A percentile compares a stretch with the other conserved stretches of the same genome.
Evolutionary conservation across 148 eudicot genomes (phyloP).

Genomic region (Selenicereus undatus): DNA sequence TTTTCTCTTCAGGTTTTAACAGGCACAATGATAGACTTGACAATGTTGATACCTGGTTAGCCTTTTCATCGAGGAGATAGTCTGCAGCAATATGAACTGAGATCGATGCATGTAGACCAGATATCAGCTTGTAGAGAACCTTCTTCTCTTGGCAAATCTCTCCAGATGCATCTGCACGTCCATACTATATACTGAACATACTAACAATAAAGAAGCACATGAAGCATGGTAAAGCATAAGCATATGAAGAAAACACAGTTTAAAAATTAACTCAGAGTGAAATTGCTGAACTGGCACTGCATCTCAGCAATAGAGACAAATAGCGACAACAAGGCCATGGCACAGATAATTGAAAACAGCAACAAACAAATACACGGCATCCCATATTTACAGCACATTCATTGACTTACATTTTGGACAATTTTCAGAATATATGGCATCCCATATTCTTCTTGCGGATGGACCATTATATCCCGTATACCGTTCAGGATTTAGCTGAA

Average conservation of each 20-base stretch:
- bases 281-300: neutral
- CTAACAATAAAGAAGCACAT: neutral
- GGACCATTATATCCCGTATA: constrained; percentile 89
- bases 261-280: neutral
- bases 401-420: constrained; percentile 76
- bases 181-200: neutral
- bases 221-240: neutral
- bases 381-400: neutral
- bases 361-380: neutral
- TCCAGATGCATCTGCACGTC: constrained; percentile 62
- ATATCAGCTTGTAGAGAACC: constrained; percentile 83
- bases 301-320: neutral
- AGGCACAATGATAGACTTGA: no score
- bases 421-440: constrained; percentile 89
- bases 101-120: constrained; percentile 92
- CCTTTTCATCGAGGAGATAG: constrained; percentile 82
- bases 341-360: neutral
- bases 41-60: constrained; percentile 45
- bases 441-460: constrained; percentile 97
- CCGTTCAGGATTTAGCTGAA: constrained; percentile 83
- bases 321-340: neutral
- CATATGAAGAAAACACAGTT: neutral
- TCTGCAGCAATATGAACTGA: constrained; percentile 87
- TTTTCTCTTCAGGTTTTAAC: no score
- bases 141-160: constrained; percentile 89